Evolutionary conservation across 2,329 filamentous ascomycete species (phyloP), one percentile per base, ranked within the genome.

Genomic region (Monosporascus cannonballus): DNA sequence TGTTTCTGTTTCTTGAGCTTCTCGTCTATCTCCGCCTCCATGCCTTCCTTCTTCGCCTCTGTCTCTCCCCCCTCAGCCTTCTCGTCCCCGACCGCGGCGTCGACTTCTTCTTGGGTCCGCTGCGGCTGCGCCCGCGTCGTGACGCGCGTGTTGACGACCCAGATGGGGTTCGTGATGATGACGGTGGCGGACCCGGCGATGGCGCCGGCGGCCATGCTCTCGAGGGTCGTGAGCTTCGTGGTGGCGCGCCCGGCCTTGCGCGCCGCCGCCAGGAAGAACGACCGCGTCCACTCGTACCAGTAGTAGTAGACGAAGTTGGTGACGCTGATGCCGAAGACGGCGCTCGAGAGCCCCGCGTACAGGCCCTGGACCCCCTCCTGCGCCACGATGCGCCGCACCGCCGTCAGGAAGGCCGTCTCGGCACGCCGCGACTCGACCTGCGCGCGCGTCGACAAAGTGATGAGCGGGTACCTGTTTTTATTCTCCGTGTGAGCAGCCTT

Each of bases 301-400:
- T 97, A 99, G 76, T 99, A 99, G 80, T 99, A 99, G 47, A 99
- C 93, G 69, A 99, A 99, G 78, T 99, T 99, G 64, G 94, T 99
- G 62, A 99, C 86, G 71, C 89, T 94, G 76, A 99, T 97, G 70
- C 94, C 94, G 71, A 99, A 96, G 46, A 99, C 79, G 49, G 94
- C 94, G 57, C 89, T 95, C 71, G 96, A 90, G 54, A 99, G 83
- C 42, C 94, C 94, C 6, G 94, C 86, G 70, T 97, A 99, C 37
- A 99, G 84, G 34, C 94, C 94, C 2, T 83, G 76, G 52, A 96
- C 76, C 64, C 94, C 94, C 73, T 99, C 94, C 62, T 94, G 89
- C 62, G 92, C 87, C 58, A 99, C 81, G 68, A 99, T 97, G 64
- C 85, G 84, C 63, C 85, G 84, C 56, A 94, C 85, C 34, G 94